A percentile compares a stretch with the other conserved stretches of the same genome.
phyloP scores from a whole-genome alignment of 495 filamentous ascomycete species.

The Echria macrotheca region DNA sequence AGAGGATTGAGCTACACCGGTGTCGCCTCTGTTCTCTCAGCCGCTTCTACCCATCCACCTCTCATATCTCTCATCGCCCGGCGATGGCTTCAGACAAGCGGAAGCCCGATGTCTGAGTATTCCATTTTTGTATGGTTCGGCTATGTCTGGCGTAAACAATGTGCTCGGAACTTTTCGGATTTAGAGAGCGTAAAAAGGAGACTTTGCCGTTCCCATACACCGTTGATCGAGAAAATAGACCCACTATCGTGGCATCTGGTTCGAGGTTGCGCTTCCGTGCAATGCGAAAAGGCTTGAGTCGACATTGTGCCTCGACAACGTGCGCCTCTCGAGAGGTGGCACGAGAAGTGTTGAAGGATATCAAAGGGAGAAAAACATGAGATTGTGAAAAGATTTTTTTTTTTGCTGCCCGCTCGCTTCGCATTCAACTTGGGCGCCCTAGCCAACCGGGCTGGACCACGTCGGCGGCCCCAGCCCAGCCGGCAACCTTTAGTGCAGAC shows the following conservation, averaged over 20 bases:
- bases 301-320: not conserved
- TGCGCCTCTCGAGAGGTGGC: too few species aligned
- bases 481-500: too few species aligned
- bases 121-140: too few species aligned
- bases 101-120: too few species aligned
- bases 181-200: conserved; percentile 3
- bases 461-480: not conserved
- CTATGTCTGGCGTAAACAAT: too few species aligned
- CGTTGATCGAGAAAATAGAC: not conserved
- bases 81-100: too few species aligned
- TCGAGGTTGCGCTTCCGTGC: too few species aligned
- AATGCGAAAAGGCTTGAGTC: not conserved
- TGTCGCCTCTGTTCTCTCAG: too few species aligned
- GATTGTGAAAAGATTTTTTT: not conserved
- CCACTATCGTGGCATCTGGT: too few species aligned
- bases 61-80: not conserved
- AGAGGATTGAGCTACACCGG: conserved; percentile 36
- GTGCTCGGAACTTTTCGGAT: not conserved
- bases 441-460: not conserved
- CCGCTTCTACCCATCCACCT: not conserved
- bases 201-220: not conserved
- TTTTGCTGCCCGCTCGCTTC: not conserved
- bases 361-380: not conserved
- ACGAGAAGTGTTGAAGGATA: too few species aligned
- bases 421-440: not conserved